Conservation (phyloP, 1,139 yeast genomes). For the Geotrichum fermentans region DNA sequence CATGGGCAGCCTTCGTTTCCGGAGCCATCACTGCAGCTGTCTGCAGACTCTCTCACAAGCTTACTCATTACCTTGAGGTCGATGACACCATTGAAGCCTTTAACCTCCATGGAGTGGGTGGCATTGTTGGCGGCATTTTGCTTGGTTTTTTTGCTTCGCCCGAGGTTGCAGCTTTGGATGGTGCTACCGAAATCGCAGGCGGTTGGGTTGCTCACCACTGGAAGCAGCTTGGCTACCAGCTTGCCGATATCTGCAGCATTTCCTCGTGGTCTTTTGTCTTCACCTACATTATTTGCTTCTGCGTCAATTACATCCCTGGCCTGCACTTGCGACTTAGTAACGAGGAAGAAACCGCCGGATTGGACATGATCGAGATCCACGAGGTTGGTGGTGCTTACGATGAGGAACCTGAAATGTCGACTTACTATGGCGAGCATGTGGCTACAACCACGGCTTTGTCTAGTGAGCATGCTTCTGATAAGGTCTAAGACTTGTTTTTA, state of each 20-base stretch:
- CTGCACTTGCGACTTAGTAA: slow-evolving; percentile 73
- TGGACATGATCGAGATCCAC: slow-evolving; percentile 49
- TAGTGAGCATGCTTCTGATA: background rate
- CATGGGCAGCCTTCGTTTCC: slow-evolving; percentile 84
- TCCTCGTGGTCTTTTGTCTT: slow-evolving; percentile 69
- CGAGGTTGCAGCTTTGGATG: slow-evolving; percentile 83
- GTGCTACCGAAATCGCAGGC: slow-evolving; percentile 69
- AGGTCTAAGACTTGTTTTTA: background rate
- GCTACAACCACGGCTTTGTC: background rate
- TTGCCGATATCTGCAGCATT: slow-evolving; percentile 74
- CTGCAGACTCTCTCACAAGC: slow-evolving; percentile 85
- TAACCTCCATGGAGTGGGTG: slow-evolving; percentile 98
- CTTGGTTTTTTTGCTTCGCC: slow-evolving; percentile 84
- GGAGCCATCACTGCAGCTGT: slow-evolving; percentile 76
- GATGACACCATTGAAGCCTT: slow-evolving; percentile 93
- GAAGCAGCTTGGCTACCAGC: slow-evolving; percentile 83
- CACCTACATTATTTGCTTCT: slow-evolving; percentile 71
- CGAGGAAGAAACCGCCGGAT: slow-evolving; percentile 80
- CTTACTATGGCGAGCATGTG: slow-evolving; percentile 1
- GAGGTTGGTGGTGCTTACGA: slow-evolving; percentile 16
- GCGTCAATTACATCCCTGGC: slow-evolving; percentile 75
- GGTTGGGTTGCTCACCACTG: slow-evolving; percentile 92
- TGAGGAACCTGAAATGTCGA: slow-evolving; percentile 7
- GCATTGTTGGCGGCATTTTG: slow-evolving; percentile 78
- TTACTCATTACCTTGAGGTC: slow-evolving; percentile 72